Percentiles rank a stretch among this genome's conserved stretches.
Conservation (phyloP, 352 stramenopile genomes). For the Aphanomyces cochlioides region DNA sequence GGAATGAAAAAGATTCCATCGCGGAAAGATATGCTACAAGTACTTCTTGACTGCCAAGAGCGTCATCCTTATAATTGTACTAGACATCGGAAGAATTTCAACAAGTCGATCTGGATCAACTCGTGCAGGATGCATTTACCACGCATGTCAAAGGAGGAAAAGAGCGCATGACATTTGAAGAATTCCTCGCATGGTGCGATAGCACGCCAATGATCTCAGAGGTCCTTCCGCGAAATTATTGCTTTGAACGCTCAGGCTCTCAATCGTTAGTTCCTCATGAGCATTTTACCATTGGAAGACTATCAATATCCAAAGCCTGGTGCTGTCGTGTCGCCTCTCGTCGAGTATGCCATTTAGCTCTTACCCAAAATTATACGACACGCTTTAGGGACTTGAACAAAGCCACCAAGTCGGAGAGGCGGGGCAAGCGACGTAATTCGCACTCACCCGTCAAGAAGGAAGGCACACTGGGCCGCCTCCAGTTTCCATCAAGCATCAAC, state of each 20-base stretch:
- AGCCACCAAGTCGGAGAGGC: conserved; percentile 35
- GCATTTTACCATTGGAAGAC: conserved; percentile 65
- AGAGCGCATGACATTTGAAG: conserved; percentile 76
- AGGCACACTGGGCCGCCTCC: background rate
- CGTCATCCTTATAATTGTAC: background rate
- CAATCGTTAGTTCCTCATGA: conserved; percentile 61
- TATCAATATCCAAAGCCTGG: conserved; percentile 35
- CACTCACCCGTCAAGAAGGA: conserved; percentile 1
- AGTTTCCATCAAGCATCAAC: conserved; percentile 7
- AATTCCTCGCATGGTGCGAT: conserved; percentile 85
- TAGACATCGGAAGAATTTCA: background rate
- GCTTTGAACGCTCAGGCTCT: conserved; percentile 1
- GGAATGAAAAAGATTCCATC: conserved; percentile 13
- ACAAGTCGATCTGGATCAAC: conserved; percentile 64
- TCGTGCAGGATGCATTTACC: conserved; percentile 81
- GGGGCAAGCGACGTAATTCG: conserved; percentile 2
- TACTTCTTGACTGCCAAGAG: conserved; percentile 23
- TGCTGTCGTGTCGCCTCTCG: conserved; percentile 22
- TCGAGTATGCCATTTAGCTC: too few species aligned
- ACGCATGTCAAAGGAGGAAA: conserved; percentile 35
- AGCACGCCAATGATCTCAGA: conserved; percentile 69
- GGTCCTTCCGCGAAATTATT: conserved; percentile 32
- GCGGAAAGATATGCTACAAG: background rate
- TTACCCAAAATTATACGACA: too few species aligned
- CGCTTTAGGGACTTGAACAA: too few species aligned